Percentiles rank a stretch among this genome's conserved stretches.
phyloP scores from a whole-genome alignment of 208 protist genomes.

The Leishmania guyanensis region DNA sequence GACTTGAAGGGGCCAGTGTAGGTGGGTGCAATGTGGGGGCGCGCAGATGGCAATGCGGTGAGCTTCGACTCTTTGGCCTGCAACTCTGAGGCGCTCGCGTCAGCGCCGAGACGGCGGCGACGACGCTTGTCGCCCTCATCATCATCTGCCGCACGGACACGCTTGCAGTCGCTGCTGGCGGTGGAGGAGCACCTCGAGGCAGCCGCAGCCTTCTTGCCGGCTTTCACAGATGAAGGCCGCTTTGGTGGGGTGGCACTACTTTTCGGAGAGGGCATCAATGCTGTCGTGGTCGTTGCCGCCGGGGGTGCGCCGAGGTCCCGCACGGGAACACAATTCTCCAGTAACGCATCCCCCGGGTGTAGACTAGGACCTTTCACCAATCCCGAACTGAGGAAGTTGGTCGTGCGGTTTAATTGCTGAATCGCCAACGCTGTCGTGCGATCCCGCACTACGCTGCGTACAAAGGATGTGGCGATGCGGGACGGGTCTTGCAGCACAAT shows the following conservation, averaged over 20 bases:
- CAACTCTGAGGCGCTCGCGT: neutral
- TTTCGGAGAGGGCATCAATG: constrained; percentile 5
- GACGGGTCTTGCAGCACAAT: constrained; percentile 55
- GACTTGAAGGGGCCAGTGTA: neutral
- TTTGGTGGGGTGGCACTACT: neutral
- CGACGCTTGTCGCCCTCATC: neutral
- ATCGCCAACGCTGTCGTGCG: constrained; percentile 62
- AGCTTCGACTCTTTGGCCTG: neutral
- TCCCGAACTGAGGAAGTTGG: constrained; percentile 64
- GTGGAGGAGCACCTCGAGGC: neutral
- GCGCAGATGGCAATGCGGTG: neutral
- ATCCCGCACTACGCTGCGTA: constrained; percentile 59
- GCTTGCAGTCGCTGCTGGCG: neutral
- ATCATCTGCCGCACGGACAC: neutral
- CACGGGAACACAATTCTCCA: constrained; percentile 4
- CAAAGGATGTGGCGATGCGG: constrained; percentile 37
- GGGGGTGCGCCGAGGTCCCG: neutral
- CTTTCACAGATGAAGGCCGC: neutral
- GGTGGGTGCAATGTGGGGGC: neutral
- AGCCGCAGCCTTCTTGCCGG: neutral
- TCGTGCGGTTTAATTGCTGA: constrained; percentile 77
- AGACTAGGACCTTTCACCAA: constrained; percentile 49
- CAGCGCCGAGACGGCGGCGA: neutral
- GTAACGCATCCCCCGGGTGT: constrained; percentile 13
- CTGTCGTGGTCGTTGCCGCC: neutral